A percentile compares a stretch with the other conserved stretches of the same genome.
These are phyloP conservation scores for Alternaria sp. DNA, from an alignment of 2,329 filamentous ascomycete genomes.

Conservation along the genomic window DNA sequence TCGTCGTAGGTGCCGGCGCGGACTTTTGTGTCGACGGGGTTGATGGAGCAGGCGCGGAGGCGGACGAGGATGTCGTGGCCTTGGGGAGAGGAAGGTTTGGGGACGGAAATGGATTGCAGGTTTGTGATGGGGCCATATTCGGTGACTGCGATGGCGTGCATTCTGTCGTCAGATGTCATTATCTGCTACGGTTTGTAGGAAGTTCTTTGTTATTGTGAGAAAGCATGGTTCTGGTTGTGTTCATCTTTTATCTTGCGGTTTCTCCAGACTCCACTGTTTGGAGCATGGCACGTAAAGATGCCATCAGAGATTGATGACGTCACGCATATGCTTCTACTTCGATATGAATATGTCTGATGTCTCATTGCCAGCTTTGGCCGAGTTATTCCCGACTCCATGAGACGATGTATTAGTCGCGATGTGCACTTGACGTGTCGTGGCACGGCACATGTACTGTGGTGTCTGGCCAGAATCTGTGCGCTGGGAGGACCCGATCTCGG, in stretches of 20 bases:
- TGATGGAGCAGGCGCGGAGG: conserved; percentile 6
- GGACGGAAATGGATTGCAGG: conserved; percentile 1
- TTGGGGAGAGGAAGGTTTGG: background rate
- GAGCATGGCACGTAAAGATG: background rate
- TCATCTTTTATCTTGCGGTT: background rate
- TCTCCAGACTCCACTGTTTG: background rate
- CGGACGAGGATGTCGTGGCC: conserved; percentile 6
- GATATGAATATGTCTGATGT: background rate
- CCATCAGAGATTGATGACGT: conserved; percentile 5
- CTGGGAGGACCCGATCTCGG: background rate
- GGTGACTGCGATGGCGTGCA: conserved; percentile 11
- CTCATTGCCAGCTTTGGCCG: background rate
- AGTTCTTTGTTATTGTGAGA: background rate
- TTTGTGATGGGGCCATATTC: conserved; percentile 6
- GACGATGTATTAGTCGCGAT: background rate
- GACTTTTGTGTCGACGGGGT: conserved; percentile 9
- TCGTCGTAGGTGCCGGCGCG: conserved; percentile 11
- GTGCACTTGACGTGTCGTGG: conserved; percentile 2
- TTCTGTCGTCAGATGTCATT: background rate
- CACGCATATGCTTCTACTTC: background rate
- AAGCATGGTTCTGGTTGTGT: background rate
- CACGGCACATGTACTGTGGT: background rate
- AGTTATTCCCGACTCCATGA: background rate
- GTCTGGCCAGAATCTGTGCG: background rate
- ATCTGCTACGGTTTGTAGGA: background rate